Base-by-base conservation (phyloP, 2,329 filamentous ascomycete species). In the Curvularia lunata region DNA sequence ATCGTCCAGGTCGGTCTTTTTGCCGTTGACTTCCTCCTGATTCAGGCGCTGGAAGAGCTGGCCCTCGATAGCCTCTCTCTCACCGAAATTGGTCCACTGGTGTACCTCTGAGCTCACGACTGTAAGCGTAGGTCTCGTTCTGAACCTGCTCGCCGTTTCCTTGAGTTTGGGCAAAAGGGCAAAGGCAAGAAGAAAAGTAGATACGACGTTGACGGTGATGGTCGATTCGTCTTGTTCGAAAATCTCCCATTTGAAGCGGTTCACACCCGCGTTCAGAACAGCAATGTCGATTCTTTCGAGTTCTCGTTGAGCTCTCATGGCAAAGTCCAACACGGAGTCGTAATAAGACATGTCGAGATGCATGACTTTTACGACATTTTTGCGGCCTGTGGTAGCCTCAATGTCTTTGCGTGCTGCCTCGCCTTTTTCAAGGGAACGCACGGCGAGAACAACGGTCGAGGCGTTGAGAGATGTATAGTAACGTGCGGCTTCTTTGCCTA, bases 401-500 rank as follows among this genome's bases (percentile, higher is more conserved):
- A 84, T 80, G 43, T 76, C 70, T 9, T 68, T 57, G 42, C 75
- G 77, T 0, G 82, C 82, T 0, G 68, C 72, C 61, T 83, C 75
- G 46, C 81, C 81, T 56, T 82, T 82, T 21, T 72, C 66, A 6
- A 71, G 18, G 25, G 63, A 77, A 27, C 82, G 79, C 27, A 80
- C 78, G 3, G 79, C 80, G 18, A 84, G 69, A 53, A 84, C 81
- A 25, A 84, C 70, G 25, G 75, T 78, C 1, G 69, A 69, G 12
- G 78, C 76, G 4, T 75, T 73, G 5, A 82, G 73, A 0, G 68
- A 63, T 0, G 78, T 75, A 41, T 81, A 74, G 59, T 82, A 80
- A 1, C 72, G 71, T 1, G 78, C 77, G 5, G 81, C 78, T 68
- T 83, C 80, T 43, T 77, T 73, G 13, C 82, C 82, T 0, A 84